Percentiles rank a stretch among this genome's conserved stretches.
phyloP scores from a whole-genome alignment of 306 rosid species.

The Abrus pulchellus region DNA sequence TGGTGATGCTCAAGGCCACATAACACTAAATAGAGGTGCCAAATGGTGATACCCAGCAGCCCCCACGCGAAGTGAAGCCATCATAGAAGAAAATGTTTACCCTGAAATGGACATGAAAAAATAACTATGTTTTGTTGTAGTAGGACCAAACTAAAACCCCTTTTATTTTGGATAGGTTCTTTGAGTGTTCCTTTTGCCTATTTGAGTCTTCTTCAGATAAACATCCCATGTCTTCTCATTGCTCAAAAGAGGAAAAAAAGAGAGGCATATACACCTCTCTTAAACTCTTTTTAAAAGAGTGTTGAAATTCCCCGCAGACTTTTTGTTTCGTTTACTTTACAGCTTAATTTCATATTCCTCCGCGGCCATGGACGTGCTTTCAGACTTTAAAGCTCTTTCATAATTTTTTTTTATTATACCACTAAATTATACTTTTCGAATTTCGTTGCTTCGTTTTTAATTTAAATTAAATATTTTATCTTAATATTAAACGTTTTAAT shows the following conservation, averaged over 20 bases:
- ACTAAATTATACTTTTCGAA: too few species aligned
- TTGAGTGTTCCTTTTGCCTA: slow-evolving; percentile 33
- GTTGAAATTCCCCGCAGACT: slow-evolving; percentile 46
- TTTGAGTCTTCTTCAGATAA: background rate
- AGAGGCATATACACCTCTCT: slow-evolving; percentile 31
- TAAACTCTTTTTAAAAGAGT: slow-evolving; percentile 31
- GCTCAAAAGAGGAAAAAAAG: slow-evolving; percentile 19
- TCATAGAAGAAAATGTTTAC: slow-evolving; percentile 23
- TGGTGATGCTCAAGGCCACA: slow-evolving; percentile 42
- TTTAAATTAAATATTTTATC: too few species aligned
- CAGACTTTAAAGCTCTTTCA: background rate
- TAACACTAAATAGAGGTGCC: slow-evolving; percentile 43
- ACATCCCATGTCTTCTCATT: slow-evolving; percentile 27
- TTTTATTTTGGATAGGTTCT: slow-evolving; percentile 39
- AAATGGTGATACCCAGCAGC: slow-evolving; percentile 33
- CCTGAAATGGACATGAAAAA: slow-evolving; percentile 45
- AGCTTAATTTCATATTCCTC: slow-evolving; percentile 58
- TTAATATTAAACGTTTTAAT: too few species aligned
- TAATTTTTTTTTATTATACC: background rate
- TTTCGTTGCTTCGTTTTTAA: too few species aligned
- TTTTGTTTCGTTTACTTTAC: slow-evolving; percentile 57
- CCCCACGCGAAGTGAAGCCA: slow-evolving; percentile 36
- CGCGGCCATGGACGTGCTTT: slow-evolving; percentile 2
- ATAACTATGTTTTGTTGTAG: slow-evolving; percentile 27
- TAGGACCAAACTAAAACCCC: background rate